A percentile compares a stretch with the other conserved stretches of the same genome.
phyloP scores from a whole-genome alignment of 768 basidiomycete species.

The Boletus pseudopeckii region DNA sequence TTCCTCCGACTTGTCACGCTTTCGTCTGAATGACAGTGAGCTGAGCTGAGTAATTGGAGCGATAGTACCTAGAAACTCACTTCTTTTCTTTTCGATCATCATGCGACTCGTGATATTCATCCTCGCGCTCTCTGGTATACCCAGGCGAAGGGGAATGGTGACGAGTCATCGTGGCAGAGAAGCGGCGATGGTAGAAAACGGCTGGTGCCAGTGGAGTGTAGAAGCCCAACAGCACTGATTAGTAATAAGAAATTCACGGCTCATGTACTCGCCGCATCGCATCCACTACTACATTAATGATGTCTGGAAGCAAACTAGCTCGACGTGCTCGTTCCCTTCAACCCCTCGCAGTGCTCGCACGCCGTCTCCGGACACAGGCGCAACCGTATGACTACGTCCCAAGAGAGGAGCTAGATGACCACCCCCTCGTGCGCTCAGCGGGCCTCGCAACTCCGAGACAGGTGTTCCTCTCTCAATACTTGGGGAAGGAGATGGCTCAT shows the following conservation, averaged over 20 bases:
- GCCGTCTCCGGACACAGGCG: constrained; percentile 55
- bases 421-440: constrained; percentile 38
- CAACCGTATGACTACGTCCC: constrained; percentile 41
- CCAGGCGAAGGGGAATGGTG: constrained; percentile 46
- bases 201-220: neutral
- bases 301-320: constrained; percentile 17
- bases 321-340: constrained; percentile 29
- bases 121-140: constrained; percentile 21
- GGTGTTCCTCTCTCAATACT: constrained; percentile 27
- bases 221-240: too few relatives aligned
- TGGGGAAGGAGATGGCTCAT: constrained; percentile 7
- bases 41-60: neutral
- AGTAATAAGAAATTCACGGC: neutral
- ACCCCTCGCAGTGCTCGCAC: constrained; percentile 17
- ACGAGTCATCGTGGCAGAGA: constrained; percentile 38
- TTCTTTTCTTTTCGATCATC: constrained; percentile 44
- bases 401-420: constrained; percentile 32
- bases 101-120: constrained; percentile 35
- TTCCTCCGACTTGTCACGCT: constrained; percentile 85
- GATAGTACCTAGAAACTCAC: constrained; percentile 31
- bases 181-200: neutral
- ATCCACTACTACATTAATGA: constrained; percentile 15
- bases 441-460: constrained; percentile 59
- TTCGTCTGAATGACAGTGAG: constrained; percentile 50
- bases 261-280: neutral